Percentiles rank a stretch among this genome's conserved stretches.
Conservation (phyloP, 768 basidiomycete species). For the Boletus coccyginus region DNA sequence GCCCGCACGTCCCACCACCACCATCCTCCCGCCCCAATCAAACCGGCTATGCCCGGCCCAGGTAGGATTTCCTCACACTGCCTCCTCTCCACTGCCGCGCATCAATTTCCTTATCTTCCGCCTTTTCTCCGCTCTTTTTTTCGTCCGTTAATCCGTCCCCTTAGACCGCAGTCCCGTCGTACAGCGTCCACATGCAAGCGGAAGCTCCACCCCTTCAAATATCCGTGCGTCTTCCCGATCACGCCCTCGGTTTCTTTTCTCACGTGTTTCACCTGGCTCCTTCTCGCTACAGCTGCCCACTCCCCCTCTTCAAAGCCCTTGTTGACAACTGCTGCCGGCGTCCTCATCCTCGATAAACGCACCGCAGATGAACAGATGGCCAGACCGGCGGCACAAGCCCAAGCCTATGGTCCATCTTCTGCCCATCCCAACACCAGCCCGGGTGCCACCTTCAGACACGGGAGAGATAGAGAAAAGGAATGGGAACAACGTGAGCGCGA, state of each 20-base stretch:
- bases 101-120: slow-evolving; percentile 1
- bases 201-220: slow-evolving; percentile 24
- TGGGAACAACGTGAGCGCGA: slow-evolving; percentile 29
- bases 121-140: slow-evolving; percentile 8
- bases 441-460: slow-evolving; percentile 17
- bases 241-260: background rate
- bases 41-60: slow-evolving; percentile 34
- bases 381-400: slow-evolving; percentile 15
- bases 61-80: slow-evolving; percentile 14
- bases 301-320: slow-evolving; percentile 27
- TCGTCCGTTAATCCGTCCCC: background rate
- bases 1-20: slow-evolving; percentile 28
- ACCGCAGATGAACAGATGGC: slow-evolving; percentile 31
- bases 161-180: slow-evolving; percentile 31
- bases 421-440: slow-evolving; percentile 24
- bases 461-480: slow-evolving; percentile 28
- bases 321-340: slow-evolving; percentile 23
- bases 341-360: slow-evolving; percentile 31
- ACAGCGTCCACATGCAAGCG: slow-evolving; percentile 26
- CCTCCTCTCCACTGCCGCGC: background rate
- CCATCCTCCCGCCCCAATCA: slow-evolving; percentile 26
- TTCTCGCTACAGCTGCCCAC: slow-evolving; percentile 21
- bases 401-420: slow-evolving; percentile 16
- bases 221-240: slow-evolving; percentile 19
- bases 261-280: slow-evolving; percentile 1